Evolutionary conservation across 345 rosid species (phyloP).

Genomic region (Orychophragmus violaceus): DNA sequence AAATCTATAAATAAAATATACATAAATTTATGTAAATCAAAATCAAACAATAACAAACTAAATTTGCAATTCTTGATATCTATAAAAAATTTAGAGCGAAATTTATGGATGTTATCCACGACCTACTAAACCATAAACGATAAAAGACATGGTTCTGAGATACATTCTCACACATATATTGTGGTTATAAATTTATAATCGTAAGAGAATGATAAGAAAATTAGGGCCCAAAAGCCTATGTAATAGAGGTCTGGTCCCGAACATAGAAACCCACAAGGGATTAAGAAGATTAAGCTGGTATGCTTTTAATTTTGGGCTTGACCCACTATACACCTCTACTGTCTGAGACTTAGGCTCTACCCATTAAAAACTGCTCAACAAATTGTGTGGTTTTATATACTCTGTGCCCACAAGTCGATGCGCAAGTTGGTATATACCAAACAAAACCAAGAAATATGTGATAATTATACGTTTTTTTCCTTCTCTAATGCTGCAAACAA

Average conservation of each 20-base stretch:
- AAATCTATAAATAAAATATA: too few species aligned
- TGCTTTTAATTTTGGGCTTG: background rate
- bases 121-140: too few species aligned
- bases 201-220: background rate
- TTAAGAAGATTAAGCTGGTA: background rate
- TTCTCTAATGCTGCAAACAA: background rate
- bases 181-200: background rate
- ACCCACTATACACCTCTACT: background rate
- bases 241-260: background rate
- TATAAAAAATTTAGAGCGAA: too few species aligned
- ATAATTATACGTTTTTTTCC: conserved; percentile 3
- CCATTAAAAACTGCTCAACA: too few species aligned
- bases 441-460: conserved; percentile 16
- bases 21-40: too few species aligned
- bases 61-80: too few species aligned
- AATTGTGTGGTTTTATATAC: background rate
- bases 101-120: too few species aligned
- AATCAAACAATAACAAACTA: too few species aligned
- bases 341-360: background rate
- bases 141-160: too few species aligned
- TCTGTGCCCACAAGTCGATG: background rate
- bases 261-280: too few species aligned
- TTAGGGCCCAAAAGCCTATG: background rate
- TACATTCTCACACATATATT: too few species aligned
- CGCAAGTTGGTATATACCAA: background rate